These are phyloP conservation scores for Theileria orientalis DNA, from an alignment of 169 alveolate genomes.

Conservation along the genomic window DNA sequence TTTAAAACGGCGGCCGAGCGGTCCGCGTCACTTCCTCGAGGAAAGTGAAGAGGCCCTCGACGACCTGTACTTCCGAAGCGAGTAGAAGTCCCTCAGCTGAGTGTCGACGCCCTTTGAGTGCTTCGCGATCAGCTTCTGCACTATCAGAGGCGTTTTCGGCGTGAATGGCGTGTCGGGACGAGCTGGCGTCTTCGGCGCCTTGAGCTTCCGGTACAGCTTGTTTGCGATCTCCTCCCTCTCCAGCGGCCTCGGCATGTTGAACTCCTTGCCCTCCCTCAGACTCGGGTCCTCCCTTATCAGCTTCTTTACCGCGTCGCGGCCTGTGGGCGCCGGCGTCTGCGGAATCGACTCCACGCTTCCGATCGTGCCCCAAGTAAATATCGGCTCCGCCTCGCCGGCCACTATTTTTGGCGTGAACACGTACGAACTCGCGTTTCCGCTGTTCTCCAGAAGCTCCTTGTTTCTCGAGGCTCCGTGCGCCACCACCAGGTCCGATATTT, in stretches of 20 bases:
- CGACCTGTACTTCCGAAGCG: slow-evolving; percentile 35
- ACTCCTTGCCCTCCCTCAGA: slow-evolving; percentile 26
- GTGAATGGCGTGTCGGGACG: slow-evolving; percentile 4
- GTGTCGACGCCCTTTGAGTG: slow-evolving; percentile 37
- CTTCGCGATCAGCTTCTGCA: slow-evolving; percentile 53
- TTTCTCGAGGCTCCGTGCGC: slow-evolving; percentile 57
- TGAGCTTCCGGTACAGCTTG: slow-evolving; percentile 46
- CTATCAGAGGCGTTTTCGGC: slow-evolving; percentile 42
- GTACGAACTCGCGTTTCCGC: slow-evolving; percentile 30
- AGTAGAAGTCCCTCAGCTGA: slow-evolving; percentile 47
- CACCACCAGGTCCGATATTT: slow-evolving; percentile 59
- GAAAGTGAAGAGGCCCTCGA: slow-evolving; percentile 11
- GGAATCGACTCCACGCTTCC: slow-evolving; percentile 20
- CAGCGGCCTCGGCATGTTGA: slow-evolving; percentile 56
- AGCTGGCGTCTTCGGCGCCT: slow-evolving; percentile 21
- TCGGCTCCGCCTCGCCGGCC: slow-evolving; percentile 69
- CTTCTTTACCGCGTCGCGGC: neutral
- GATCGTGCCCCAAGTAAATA: slow-evolving; percentile 66
- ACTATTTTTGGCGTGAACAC: slow-evolving; percentile 66
- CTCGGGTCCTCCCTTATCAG: neutral
- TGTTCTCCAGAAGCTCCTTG: slow-evolving; percentile 32
- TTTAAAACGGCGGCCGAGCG: neutral
- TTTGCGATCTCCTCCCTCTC: slow-evolving; percentile 67
- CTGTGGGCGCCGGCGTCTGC: neutral
- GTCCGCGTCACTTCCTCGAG: neutral